These are phyloP conservation scores for Penicillium sp. DNA, from an alignment of 2,329 filamentous ascomycete species.

Conservation along the genomic window DNA sequence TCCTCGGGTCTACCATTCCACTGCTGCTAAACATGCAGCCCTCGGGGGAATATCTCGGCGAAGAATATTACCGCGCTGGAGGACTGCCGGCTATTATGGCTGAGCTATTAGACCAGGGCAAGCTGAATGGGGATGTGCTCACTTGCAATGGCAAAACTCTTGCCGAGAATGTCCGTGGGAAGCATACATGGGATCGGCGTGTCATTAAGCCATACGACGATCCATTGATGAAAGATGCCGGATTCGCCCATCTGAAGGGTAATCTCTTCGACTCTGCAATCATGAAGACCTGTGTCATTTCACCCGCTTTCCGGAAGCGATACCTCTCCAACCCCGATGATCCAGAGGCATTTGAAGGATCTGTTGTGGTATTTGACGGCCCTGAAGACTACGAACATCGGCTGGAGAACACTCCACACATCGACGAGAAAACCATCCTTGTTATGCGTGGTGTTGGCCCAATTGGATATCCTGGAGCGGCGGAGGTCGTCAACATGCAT, in stretches of 20 bases:
- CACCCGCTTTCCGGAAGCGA: conserved; percentile 44
- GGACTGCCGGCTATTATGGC: conserved; percentile 55
- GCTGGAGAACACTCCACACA: conserved; percentile 41
- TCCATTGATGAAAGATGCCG: conserved; percentile 51
- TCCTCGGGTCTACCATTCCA: conserved; percentile 50
- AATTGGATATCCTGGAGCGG: conserved; percentile 51
- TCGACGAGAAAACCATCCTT: conserved; percentile 44
- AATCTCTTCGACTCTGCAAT: conserved; percentile 53
- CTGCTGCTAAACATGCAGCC: conserved; percentile 57
- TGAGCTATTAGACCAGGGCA: conserved; percentile 51
- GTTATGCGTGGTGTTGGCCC: conserved; percentile 52
- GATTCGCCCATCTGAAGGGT: conserved; percentile 51
- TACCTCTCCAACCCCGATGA: conserved; percentile 49
- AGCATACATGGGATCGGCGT: conserved; percentile 51
- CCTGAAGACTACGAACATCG: conserved; percentile 50
- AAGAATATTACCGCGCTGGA: conserved; percentile 56
- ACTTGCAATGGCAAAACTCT: conserved; percentile 35
- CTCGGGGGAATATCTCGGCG: conserved; percentile 52
- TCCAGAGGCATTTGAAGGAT: conserved; percentile 49
- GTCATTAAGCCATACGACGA: conserved; percentile 48
- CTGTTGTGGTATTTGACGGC: conserved; percentile 51
- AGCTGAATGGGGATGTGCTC: conserved; percentile 38
- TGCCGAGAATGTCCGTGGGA: conserved; percentile 21
- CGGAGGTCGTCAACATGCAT: conserved; percentile 55
- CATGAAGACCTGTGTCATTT: conserved; percentile 55